Evolutionary conservation across 768 basidiomycete species (phyloP), one percentile per base, ranked within the genome.

Genomic region (Trametes meyenii): DNA sequence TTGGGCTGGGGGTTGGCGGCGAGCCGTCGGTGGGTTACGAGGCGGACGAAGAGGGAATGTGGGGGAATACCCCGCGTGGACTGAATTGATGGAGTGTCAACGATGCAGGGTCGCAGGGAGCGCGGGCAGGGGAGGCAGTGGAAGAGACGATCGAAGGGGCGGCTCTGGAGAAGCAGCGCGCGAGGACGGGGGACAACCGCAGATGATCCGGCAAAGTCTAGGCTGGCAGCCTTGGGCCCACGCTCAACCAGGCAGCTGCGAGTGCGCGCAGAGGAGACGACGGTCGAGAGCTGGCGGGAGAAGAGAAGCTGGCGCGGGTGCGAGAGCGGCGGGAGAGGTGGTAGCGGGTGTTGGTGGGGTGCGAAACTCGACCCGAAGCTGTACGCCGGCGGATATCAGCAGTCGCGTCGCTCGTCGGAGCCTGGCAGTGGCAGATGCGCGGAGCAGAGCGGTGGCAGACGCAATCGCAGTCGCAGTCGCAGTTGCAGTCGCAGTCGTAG

Each of bases 11-110:
- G 52, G n/a, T n/a, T n/a, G n/a, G 35, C 50, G 62, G 56, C 10
- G 52, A 24, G 57, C 55, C 36, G 55, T 58, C 46, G 60, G 55
- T 48, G 55, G 38, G 46, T 35, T 43, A 49, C 24, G 45, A 52
- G 53, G 48, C 19, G 33, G 53, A 51, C 50, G 38, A 56, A 50
- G 63, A 53, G 50, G 58, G 56, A 35, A 45, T 45, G 58, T 51
- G 55, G 61, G 61, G 56, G 62, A 50, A 54, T 55, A 58, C 62
- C 62, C 57, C 56, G 62, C 57, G 61, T 54, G 57, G 56, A 46
- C 38, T 43, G 56, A 49, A 54, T 55, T 53, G 59, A 54, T 53
- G 59, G 59, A 39, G 29, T 45, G 59, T 55, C 54, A 56, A 44
- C 36, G 48, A 39, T 12, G 60, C 57, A 58, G 57, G 57, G 57